These are phyloP conservation scores for Skeletonema marinoi DNA, from an alignment of 108 stramenopile genomes.

Conservation along the genomic window DNA sequence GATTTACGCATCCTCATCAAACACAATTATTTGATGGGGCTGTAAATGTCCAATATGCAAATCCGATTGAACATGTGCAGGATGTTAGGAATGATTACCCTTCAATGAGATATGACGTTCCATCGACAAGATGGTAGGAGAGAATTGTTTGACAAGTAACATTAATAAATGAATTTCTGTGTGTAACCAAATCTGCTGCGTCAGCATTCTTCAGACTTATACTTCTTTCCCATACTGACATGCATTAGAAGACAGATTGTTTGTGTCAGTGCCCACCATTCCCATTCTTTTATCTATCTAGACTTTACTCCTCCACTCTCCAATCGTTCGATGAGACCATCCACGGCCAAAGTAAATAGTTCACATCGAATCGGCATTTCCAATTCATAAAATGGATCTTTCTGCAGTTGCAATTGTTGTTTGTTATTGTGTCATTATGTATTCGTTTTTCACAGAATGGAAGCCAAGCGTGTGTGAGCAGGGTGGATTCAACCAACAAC, in stretches of 20 bases:
- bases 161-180: not conserved
- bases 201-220: not conserved
- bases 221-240: not conserved
- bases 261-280: not conserved
- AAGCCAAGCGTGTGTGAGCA: not conserved
- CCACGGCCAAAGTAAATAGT: constrained; percentile 77
- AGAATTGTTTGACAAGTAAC: not conserved
- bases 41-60: not conserved
- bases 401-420: constrained; percentile 22
- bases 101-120: not conserved
- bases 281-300: not conserved
- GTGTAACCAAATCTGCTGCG: not conserved
- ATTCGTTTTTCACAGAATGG: not conserved
- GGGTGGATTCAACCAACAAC: no score
- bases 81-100: not conserved
- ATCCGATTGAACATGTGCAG: not conserved
- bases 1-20: not conserved
- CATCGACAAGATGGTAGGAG: not conserved
- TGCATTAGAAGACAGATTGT: not conserved
- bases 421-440: not conserved
- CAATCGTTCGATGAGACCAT: constrained; percentile 60
- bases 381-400: constrained; percentile 91
- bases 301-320: constrained; percentile 2
- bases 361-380: constrained; percentile 91
- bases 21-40: not conserved